Percentiles rank a stretch among this genome's conserved stretches.
These are phyloP conservation scores for Puccinia novopanici DNA, from an alignment of 1,284 basidiomycete genomes.

Conservation along the genomic window DNA sequence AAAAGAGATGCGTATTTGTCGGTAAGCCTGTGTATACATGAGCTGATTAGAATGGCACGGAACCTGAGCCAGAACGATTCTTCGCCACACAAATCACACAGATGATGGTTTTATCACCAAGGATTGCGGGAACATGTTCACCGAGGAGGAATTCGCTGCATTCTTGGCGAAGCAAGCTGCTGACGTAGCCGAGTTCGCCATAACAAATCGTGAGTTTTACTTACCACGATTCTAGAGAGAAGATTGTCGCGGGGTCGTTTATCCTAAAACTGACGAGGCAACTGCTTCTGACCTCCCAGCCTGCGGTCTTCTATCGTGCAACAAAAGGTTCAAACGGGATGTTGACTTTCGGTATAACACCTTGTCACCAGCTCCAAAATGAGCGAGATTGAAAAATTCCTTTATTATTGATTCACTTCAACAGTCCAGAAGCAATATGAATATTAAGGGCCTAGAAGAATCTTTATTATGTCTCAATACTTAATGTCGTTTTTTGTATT, in stretches of 20 bases:
- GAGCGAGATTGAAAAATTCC: not conserved
- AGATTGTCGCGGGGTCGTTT: not conserved
- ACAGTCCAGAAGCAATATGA: no score
- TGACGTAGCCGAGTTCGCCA: conserved; percentile 11
- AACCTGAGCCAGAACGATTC: not conserved
- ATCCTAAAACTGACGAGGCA: not conserved
- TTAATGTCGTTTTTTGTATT: no score
- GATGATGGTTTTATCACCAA: conserved; percentile 7
- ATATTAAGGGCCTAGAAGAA: no score
- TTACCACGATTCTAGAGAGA: not conserved
- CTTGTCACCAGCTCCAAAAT: not conserved
- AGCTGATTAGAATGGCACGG: not conserved
- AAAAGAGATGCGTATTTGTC: conserved; percentile 26
- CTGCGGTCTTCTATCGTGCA: conserved; percentile 1
- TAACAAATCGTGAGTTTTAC: conserved; percentile 19
- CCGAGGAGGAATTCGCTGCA: conserved; percentile 24
- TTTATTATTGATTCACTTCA: not conserved
- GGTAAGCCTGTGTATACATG: not conserved
- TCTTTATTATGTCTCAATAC: no score
- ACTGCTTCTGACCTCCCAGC: not conserved
- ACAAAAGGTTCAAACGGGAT: conserved; percentile 1
- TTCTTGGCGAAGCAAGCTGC: conserved; percentile 28
- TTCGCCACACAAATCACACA: not conserved
- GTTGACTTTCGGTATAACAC: not conserved
- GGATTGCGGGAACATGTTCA: conserved; percentile 12